Evolutionary conservation across 805 yeast species (phyloP).

Genomic region (Metschnikowia lochheadii): DNA sequence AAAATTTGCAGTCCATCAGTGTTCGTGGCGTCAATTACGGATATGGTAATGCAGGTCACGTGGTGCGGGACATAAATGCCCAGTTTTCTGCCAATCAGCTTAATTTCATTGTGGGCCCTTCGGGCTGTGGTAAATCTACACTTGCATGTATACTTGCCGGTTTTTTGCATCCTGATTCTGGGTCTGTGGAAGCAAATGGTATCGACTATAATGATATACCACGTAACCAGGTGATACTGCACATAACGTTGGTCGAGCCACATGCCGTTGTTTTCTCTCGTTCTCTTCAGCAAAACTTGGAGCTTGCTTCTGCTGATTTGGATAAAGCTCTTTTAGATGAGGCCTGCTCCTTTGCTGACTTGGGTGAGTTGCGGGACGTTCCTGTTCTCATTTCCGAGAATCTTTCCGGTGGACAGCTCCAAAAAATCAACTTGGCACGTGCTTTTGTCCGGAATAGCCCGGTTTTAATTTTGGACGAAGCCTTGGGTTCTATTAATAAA

Average conservation of each 20-base stretch:
- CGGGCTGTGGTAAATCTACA: slow-evolving; percentile 95
- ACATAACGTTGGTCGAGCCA: slow-evolving; percentile 74
- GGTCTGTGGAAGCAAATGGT: slow-evolving; percentile 58
- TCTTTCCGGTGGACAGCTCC: slow-evolving; percentile 90
- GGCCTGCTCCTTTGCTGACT: slow-evolving; percentile 42
- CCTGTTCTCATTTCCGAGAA: slow-evolving; percentile 40
- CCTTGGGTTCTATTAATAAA: slow-evolving; percentile 75
- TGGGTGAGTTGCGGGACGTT: slow-evolving; percentile 37
- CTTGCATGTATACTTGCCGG: slow-evolving; percentile 58
- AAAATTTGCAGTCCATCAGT: not conserved
- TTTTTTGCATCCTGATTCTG: slow-evolving; percentile 51
- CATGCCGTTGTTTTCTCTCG: slow-evolving; percentile 51
- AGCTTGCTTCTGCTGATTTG: not conserved
- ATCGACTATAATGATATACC: slow-evolving; percentile 41
- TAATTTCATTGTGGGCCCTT: slow-evolving; percentile 74
- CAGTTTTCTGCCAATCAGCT: slow-evolving; percentile 41
- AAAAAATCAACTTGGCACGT: slow-evolving; percentile 78
- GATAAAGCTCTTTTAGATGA: slow-evolving; percentile 37
- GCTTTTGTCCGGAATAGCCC: slow-evolving; percentile 73
- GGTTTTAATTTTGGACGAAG: slow-evolving; percentile 79
- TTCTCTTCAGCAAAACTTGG: slow-evolving; percentile 19
- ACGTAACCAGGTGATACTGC: slow-evolving; percentile 51
- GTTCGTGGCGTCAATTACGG: slow-evolving; percentile 53
- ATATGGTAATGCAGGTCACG: slow-evolving; percentile 42
- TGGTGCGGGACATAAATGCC: slow-evolving; percentile 47